phyloP scores from a whole-genome alignment of 106 monocot species.

The Xerophyta viscosa region DNA sequence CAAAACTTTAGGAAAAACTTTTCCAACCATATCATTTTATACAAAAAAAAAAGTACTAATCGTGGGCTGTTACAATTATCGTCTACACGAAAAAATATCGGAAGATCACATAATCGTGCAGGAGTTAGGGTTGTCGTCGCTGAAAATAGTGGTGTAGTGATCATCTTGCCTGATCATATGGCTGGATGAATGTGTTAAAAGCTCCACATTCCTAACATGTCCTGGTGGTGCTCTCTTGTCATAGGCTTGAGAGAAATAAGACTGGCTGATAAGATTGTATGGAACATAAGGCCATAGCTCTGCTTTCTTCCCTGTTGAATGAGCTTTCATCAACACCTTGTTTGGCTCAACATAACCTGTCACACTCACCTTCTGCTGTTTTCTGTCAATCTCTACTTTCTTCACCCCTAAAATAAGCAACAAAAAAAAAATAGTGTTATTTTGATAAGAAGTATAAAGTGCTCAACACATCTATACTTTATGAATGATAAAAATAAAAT shows the following conservation, averaged over 20 bases:
- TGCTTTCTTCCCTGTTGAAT: constrained; percentile 11
- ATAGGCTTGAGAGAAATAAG: constrained; percentile 13
- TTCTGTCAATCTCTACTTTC: constrained; percentile 7
- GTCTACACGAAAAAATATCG: too few relatives aligned
- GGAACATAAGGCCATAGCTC: constrained; percentile 18
- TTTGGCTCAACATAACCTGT: constrained; percentile 16
- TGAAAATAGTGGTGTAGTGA: constrained; percentile 5
- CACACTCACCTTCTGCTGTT: constrained; percentile 18
- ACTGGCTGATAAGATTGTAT: constrained; percentile 4
- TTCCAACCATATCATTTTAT: too few relatives aligned
- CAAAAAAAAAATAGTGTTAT: not conserved
- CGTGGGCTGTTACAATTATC: too few relatives aligned
- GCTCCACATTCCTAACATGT: constrained; percentile 10
- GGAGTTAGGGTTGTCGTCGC: constrained; percentile 19
- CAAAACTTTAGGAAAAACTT: too few relatives aligned
- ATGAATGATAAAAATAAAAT: too few relatives aligned
- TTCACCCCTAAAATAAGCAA: constrained; percentile 12
- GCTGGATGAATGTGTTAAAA: not conserved
- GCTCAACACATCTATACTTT: too few relatives aligned
- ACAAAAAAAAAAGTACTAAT: too few relatives aligned
- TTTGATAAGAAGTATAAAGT: too few relatives aligned
- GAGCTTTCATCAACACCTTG: constrained; percentile 18
- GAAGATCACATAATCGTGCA: constrained; percentile 13
- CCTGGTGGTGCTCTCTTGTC: constrained; percentile 27
- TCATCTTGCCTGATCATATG: constrained; percentile 5